phyloP scores from a whole-genome alignment of 352 stramenopile species.

The Thraustotheca clavata region DNA sequence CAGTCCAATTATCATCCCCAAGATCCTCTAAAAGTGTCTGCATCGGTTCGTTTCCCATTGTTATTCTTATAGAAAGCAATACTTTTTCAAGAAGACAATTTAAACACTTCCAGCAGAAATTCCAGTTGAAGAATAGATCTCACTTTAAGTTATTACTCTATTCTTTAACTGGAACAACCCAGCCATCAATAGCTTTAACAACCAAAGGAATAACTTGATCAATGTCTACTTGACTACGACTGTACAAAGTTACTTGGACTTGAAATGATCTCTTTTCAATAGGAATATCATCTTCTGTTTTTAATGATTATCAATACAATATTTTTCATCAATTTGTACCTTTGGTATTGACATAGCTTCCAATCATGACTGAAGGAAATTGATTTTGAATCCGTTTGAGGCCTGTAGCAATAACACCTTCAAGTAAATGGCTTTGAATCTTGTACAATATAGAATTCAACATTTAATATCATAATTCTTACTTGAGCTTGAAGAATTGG shows the following conservation, averaged over 20 bases:
- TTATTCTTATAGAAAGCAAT: neutral
- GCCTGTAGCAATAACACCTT: constrained; percentile 54
- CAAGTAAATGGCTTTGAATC: constrained; percentile 57
- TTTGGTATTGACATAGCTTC: constrained; percentile 76
- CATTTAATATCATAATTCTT: neutral
- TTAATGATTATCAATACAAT: no score
- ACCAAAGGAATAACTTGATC: neutral
- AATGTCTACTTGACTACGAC: constrained; percentile 1
- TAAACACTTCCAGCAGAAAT: neutral
- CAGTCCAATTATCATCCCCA: no score
- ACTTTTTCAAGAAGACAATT: neutral
- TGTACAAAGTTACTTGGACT: constrained; percentile 21
- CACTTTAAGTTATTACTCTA: no score
- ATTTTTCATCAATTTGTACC: neutral
- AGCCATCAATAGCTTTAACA: constrained; percentile 11
- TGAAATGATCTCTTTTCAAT: constrained; percentile 9
- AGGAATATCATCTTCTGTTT: neutral
- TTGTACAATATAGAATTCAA: constrained; percentile 22
- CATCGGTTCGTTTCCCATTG: no score
- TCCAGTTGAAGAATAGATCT: no score
- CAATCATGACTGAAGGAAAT: constrained; percentile 60
- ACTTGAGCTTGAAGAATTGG: constrained; percentile 70
- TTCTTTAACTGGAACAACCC: neutral
- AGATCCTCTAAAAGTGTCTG: no score
- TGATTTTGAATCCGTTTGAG: constrained; percentile 59